phyloP scores from a whole-genome alignment of 768 basidiomycete genomes.

The Xerocomellus dryophilus region DNA sequence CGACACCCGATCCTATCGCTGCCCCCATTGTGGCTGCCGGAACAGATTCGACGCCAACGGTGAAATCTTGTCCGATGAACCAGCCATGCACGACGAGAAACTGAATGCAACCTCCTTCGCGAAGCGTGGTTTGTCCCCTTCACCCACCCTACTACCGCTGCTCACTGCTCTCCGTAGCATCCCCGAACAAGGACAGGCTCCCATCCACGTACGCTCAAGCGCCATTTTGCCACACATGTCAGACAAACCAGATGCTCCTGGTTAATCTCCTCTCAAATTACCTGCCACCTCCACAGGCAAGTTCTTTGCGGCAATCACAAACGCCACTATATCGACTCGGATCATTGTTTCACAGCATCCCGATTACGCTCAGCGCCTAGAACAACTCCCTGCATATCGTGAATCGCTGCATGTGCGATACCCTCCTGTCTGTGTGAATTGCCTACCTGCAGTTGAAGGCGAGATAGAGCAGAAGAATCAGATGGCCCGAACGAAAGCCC shows the following conservation, averaged over 20 bases:
- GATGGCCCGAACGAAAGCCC: conserved; percentile 75
- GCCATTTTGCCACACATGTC: conserved; percentile 83
- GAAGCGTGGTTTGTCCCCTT: conserved; percentile 54
- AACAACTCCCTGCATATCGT: conserved; percentile 66
- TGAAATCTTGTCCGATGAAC: conserved; percentile 80
- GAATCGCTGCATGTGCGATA: conserved; percentile 77
- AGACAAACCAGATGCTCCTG: conserved; percentile 88
- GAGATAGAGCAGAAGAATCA: conserved; percentile 74
- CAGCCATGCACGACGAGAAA: conserved; percentile 81
- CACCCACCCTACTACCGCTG: no score
- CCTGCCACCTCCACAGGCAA: conserved; percentile 72
- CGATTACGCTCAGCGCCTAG: conserved; percentile 61
- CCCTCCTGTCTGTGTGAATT: conserved; percentile 79
- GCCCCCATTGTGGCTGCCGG: conserved; percentile 66
- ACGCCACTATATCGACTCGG: background rate
- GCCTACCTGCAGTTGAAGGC: conserved; percentile 77
- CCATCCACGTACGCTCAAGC: conserved; percentile 55
- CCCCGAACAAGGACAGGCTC: conserved; percentile 65
- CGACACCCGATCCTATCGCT: conserved; percentile 59
- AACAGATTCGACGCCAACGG: conserved; percentile 71
- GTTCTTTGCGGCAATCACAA: conserved; percentile 19
- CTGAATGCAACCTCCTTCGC: conserved; percentile 70
- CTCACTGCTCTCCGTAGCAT: conserved; percentile 42
- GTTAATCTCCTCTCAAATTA: conserved; percentile 88
- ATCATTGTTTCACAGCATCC: conserved; percentile 54